Conservation (phyloP, 2,329 filamentous ascomycete genomes). For the Colletotrichum neosansevieriae region DNA sequence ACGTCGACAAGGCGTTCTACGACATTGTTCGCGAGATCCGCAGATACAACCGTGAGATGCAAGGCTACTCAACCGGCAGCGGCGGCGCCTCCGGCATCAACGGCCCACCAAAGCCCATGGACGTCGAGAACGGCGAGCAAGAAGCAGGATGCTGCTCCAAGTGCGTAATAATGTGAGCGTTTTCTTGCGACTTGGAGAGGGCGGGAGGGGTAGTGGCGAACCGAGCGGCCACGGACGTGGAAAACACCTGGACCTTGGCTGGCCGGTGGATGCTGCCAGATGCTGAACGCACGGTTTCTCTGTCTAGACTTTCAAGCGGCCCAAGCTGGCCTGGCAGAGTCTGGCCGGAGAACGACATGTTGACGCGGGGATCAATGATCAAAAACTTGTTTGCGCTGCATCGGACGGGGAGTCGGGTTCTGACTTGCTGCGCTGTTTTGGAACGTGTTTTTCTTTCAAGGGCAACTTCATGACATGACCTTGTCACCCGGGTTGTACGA, state of each 20-base stretch:
- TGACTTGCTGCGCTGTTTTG: constrained; percentile 46
- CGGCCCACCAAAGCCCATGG: constrained; percentile 79
- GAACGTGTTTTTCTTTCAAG: constrained; percentile 34
- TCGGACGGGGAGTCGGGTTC: constrained; percentile 55
- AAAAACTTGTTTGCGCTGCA: constrained; percentile 50
- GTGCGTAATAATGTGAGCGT: constrained; percentile 85
- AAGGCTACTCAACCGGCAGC: constrained; percentile 81
- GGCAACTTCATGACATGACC: constrained; percentile 36
- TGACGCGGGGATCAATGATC: constrained; percentile 36
- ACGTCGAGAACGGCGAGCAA: constrained; percentile 77
- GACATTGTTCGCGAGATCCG: constrained; percentile 98
- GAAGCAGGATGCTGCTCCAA: constrained; percentile 85
- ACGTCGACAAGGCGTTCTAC: constrained; percentile 98
- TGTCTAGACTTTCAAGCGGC: constrained; percentile 33
- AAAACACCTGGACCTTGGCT: constrained; percentile 33
- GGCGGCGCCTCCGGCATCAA: constrained; percentile 72
- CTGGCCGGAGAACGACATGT: constrained; percentile 29
- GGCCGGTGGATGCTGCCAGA: constrained; percentile 32
- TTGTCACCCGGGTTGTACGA: constrained; percentile 14
- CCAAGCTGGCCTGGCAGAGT: constrained; percentile 33
- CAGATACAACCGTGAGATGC: constrained; percentile 98
- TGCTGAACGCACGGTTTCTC: constrained; percentile 33
- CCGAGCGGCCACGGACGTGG: constrained; percentile 26
- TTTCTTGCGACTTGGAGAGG: constrained; percentile 16
- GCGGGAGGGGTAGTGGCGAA: constrained; percentile 23